Base-by-base conservation (phyloP, 306 rosid species). In the Vigna mungo region DNA sequence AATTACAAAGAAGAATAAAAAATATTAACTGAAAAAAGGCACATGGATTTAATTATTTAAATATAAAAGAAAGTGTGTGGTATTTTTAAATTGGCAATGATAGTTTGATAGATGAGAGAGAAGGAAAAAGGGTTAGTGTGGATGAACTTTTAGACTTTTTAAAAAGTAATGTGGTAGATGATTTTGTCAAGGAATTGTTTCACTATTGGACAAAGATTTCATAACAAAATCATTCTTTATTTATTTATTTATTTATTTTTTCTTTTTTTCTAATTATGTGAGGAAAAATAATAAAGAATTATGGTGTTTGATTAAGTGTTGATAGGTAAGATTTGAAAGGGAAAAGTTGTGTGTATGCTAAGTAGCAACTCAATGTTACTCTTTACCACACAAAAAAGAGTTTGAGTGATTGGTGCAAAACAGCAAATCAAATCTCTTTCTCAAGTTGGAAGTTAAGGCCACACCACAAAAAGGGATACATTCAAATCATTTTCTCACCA, bases 351-450 rank as follows among this genome's bases (percentile, higher is more conserved):
- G 44, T 46, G 71, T 37, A 63, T 36, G 72, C 70, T 41, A 85
- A 82, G 70, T 65, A 82, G 80, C 79, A 79, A 82, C 84, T 71
- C 70, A 21, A 79, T 72, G 78, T 82, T 70, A 85, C 88, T 85
- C 88, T 49, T 85, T 60, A 85, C 84, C 88, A 59, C 53, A 86
- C 83, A 75, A 25, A 71, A 78, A 49, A 65, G 66, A 76, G 71
- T 16, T 36, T 39, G 77, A 76, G 85, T 67, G 86, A 86, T 80
- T 71, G 82, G 48, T 30, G 82, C 58, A 15, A 10, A 76, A 86
- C 85, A 75, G 36, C 82, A 71, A 75, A 85, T 63, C 69, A 70
- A 74, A 85, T 75, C 86, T 51, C 77, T 79, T 75, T 85, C 86
- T 27, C 68, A 37, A 70, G 77, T 75, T 85, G 82, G 80, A 82